phyloP scores from a whole-genome alignment of 1,284 basidiomycete genomes.

The Microbotryum lychnidis-dioicae region DNA sequence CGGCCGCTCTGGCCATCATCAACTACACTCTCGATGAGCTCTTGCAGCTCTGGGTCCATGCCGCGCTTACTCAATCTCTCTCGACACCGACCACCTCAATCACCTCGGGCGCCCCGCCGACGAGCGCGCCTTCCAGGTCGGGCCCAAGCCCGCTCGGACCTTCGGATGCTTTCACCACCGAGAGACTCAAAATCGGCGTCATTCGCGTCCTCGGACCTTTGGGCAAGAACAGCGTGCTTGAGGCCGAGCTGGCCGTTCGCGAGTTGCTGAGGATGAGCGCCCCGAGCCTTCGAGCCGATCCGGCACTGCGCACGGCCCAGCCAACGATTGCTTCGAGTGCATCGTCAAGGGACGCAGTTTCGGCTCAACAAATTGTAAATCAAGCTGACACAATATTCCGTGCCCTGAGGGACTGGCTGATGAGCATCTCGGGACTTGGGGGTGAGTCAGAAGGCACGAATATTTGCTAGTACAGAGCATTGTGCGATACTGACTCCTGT shows the following conservation, averaged over 20 bases:
- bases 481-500: neutral
- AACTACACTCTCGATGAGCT: slow-evolving; percentile 84
- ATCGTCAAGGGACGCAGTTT: neutral
- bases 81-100: neutral
- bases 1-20: slow-evolving; percentile 63
- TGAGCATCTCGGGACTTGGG: slow-evolving; percentile 21
- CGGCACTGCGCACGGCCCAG: slow-evolving; percentile 6
- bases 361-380: neutral
- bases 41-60: slow-evolving; percentile 60
- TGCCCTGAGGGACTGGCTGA: slow-evolving; percentile 15
- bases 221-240: slow-evolving; percentile 80
- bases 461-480: too few relatives aligned
- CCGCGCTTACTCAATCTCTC: slow-evolving; percentile 65
- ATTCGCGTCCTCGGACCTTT: slow-evolving; percentile 66
- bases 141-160: neutral
- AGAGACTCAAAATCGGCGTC: slow-evolving; percentile 59
- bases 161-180: slow-evolving; percentile 30
- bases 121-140: neutral
- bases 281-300: slow-evolving; percentile 6
- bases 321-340: neutral
- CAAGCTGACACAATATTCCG: slow-evolving; percentile 17
- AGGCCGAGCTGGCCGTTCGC: slow-evolving; percentile 64
- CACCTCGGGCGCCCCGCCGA: neutral
- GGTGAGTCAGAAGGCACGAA: neutral
- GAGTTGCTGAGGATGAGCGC: slow-evolving; percentile 10